Base-by-base conservation (phyloP, 768 basidiomycete genomes). In the Pulveroboletus sp. region DNA sequence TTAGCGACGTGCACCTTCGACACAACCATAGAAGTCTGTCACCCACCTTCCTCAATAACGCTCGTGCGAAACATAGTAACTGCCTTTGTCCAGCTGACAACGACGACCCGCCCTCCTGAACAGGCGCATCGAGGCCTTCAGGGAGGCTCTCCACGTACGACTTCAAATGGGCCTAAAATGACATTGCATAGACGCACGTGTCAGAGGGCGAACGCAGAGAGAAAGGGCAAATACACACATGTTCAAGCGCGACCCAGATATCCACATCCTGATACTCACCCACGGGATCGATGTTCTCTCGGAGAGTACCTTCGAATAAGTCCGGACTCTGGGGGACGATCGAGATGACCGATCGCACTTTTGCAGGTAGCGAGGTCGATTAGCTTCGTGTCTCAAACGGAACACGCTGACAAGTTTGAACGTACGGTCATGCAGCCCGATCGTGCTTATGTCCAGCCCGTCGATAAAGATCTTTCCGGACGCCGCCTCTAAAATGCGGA, bases 201-300 rank as follows among this genome's bases (percentile, higher is more conserved):
- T 21, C 21, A 21, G 21, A 21, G 6, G 8, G 28, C 10, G 0
- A 8, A 21, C 2, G 8, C 13, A 21, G 14, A 10, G 21, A 21
- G 21, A 21, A 21, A 21, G 4, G 2, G 27, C 1, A 14, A 31
- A 17, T 7, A 53, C 59, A 8, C 11, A 74, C 77, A 66, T 93
- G 86, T 54, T 82, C 79, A 30, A 97, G 75, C 9, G 94, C 90
- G 13, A 70, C 70, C 95, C 95, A 98, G 24, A 98, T 89, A 52
- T 90, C 86, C 2, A 70, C 77, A 66, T 98, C 94, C 15, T 76
- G 72, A 53, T 89, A 71, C 50, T 76, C 72, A 1, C 86, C 85
- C 15, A 87, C 77, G 8, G 93, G 94, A 66, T 96, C 94, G 49
- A 96, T 86, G 61, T 96, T 96, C 57, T 92, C 83, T 47, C 91